phyloP scores from a whole-genome alignment of 2,329 filamentous ascomycete genomes.

The Apiospora saccharicola region DNA sequence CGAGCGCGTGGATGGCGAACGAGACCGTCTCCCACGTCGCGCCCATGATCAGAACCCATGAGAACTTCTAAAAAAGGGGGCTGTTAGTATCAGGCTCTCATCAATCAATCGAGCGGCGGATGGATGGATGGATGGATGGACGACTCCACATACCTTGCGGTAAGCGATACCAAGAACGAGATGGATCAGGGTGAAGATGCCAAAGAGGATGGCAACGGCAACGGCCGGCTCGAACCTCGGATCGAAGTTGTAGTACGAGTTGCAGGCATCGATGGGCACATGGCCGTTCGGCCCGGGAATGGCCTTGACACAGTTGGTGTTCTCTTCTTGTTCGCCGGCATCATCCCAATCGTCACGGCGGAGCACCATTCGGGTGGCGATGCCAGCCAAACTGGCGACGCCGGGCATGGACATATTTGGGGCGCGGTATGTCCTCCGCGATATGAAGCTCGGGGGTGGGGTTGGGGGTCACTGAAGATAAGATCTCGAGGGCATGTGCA shows the following conservation, averaged over 20 bases:
- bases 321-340: constrained; percentile 23
- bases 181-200: constrained; percentile 34
- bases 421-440: neutral
- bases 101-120: neutral
- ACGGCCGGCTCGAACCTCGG: constrained; percentile 38
- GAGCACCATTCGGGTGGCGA: constrained; percentile 24
- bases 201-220: constrained; percentile 37
- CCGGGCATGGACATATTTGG: constrained; percentile 1
- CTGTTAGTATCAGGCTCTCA: neutral
- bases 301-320: constrained; percentile 27
- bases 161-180: constrained; percentile 34
- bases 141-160: constrained; percentile 32
- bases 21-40: constrained; percentile 47
- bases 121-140: neutral
- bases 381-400: constrained; percentile 7
- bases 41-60: constrained; percentile 51
- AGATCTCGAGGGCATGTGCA: neutral
- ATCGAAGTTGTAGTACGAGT: constrained; percentile 41
- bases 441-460: neutral
- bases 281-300: constrained; percentile 34
- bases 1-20: constrained; percentile 47
- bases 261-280: constrained; percentile 38
- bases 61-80: constrained; percentile 22
- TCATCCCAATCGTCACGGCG: constrained; percentile 29
- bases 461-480: neutral